Conservation (phyloP, 2,329 filamentous ascomycete genomes). For the Fusarium solani-melongenae region DNA sequence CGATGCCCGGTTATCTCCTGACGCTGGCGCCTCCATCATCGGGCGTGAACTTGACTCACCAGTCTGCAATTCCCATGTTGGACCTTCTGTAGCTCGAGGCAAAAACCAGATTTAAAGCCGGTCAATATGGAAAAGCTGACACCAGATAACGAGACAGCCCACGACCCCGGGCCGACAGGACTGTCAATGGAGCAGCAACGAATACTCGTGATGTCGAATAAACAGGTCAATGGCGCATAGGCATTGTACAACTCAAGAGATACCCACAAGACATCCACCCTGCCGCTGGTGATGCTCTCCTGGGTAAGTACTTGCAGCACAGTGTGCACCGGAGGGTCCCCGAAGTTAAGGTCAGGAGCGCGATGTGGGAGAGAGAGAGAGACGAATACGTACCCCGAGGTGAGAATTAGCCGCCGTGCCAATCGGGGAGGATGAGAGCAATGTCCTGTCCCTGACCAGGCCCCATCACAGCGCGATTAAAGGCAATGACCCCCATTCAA, state of each 20-base stretch:
- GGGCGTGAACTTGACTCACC: neutral
- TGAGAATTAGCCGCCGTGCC: slow-evolving; percentile 15
- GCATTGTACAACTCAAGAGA: slow-evolving; percentile 1
- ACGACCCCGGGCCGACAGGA: slow-evolving; percentile 10
- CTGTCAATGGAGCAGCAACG: slow-evolving; percentile 11
- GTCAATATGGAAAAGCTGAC: neutral
- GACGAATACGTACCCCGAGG: neutral
- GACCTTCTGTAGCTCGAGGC: neutral
- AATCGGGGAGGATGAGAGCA: slow-evolving; percentile 11
- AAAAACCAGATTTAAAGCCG: neutral
- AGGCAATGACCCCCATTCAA: slow-evolving; percentile 4
- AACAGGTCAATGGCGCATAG: slow-evolving; percentile 9
- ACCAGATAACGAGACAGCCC: slow-evolving; percentile 10
- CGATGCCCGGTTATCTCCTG: slow-evolving; percentile 29
- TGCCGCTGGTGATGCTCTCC: neutral
- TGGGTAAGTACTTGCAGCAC: neutral
- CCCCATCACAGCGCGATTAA: slow-evolving; percentile 6
- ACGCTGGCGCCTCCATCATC: neutral
- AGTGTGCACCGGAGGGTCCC: neutral
- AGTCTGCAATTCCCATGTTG: neutral
- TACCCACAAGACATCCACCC: slow-evolving; percentile 10
- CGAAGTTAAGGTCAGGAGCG: neutral
- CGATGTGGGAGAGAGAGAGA: neutral
- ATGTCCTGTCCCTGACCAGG: neutral
- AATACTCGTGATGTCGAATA: slow-evolving; percentile 8